Base-by-base conservation (phyloP, 345 rosid species). In the Turritis glabra region DNA sequence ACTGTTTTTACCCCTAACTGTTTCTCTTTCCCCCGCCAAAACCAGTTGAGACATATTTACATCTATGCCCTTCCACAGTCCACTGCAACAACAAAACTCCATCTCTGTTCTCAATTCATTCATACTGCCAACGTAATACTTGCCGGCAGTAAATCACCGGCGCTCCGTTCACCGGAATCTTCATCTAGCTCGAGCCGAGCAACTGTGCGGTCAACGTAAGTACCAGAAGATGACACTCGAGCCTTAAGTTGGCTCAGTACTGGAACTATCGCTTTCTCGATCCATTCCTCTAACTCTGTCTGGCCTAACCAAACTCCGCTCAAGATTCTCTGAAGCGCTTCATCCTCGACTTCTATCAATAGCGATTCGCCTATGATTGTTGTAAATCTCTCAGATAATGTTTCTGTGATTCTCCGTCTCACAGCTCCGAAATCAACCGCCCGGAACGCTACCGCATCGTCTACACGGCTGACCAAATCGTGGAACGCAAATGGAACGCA, bases 251-350 rank as follows among this genome's bases (percentile, higher is more conserved):
- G 89, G 32, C 83, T 88, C 30, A 96, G 52, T 74, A 84, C 85
- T 0, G 98, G 96, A 74, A 80, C 86, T 63, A 96, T 33, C 44
- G 75, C 89, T 27, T 77, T 84, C 52, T 92, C 92, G 0, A 78
- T 75, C 97, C 98, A 96, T 72, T 90, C 97, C 50, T 90, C 97
- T 66, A 92, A 67, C 60, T 88, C 89, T 0, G 75, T 84, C 27
- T 67, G 63, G 30, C 93, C 88, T 48, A 89, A 52, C 92, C 96
- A 96, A 9, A 88, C 71, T 14, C 94, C 94, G 6, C 93, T 84
- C 5, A 75, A 76, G 43, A 96, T 86, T 74, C 88, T 96, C 23
- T 88, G 90, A n/a, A 96, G 82, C 3, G 91, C 97, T 48, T 88
- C 89, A 0, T 89, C 89, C 41, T 78, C 84, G 19, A 92, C 74